Evolutionary conservation across 768 basidiomycete genomes (phyloP).

Genomic region (Aureoboletus auriporus): DNA sequence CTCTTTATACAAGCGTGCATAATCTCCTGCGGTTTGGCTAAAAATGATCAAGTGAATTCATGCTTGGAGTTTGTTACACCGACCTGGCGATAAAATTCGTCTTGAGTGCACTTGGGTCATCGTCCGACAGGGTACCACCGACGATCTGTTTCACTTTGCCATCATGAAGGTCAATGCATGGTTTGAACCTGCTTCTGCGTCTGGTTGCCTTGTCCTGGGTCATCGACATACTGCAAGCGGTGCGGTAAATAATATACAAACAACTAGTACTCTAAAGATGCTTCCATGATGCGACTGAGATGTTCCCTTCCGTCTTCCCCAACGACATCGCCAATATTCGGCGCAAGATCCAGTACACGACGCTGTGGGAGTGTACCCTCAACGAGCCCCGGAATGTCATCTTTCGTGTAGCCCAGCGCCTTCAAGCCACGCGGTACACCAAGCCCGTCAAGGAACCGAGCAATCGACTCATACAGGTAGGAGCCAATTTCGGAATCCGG

Average conservation of each 20-base stretch:
- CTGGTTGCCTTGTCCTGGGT: conserved; percentile 11
- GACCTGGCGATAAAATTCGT: conserved; percentile 93
- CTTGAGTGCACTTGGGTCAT: conserved; percentile 52
- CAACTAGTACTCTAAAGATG: conserved; percentile 66
- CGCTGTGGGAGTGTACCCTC: conserved; percentile 91
- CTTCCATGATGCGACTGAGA: conserved; percentile 75
- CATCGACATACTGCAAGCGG: not conserved
- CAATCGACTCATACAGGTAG: conserved; percentile 81
- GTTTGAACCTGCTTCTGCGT: conserved; percentile 61
- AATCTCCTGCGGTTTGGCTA: conserved; percentile 77
- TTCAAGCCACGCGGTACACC: conserved; percentile 84
- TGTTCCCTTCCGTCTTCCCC: conserved; percentile 83
- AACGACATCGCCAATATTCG: conserved; percentile 78
- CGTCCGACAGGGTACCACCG: conserved; percentile 84
- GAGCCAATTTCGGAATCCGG: conserved; percentile 77
- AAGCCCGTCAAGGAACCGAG: conserved; percentile 79
- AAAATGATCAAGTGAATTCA: conserved; percentile 7
- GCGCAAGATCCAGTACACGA: conserved; percentile 89
- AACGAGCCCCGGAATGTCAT: conserved; percentile 72
- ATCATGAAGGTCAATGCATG: conserved; percentile 95
- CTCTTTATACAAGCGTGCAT: conserved; percentile 71
- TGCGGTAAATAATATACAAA: conserved; percentile 1
- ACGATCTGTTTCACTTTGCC: conserved; percentile 98
- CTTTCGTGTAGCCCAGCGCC: conserved; percentile 68
- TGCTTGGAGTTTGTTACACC: conserved; percentile 1